phyloP scores from a whole-genome alignment of 2,329 filamentous ascomycete species.

The Colletotrichum cordylinicola region DNA sequence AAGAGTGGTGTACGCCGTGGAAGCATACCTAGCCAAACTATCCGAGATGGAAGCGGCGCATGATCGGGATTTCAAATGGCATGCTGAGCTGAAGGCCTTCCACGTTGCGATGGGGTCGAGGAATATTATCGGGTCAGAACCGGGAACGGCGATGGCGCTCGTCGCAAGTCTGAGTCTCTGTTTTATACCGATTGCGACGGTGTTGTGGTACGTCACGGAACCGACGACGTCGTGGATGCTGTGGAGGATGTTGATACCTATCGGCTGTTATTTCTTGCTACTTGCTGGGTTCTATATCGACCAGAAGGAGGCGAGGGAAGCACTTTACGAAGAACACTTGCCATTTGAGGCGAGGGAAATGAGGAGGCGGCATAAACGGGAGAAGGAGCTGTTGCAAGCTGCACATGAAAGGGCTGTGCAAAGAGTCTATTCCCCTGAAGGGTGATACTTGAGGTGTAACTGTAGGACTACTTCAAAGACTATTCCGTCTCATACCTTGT shows the following conservation, averaged over 20 bases:
- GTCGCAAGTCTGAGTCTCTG: not conserved
- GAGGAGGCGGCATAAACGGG: conserved; percentile 10
- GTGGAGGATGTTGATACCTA: not conserved
- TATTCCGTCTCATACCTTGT: not conserved
- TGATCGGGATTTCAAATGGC: conserved; percentile 15
- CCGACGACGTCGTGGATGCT: conserved; percentile 1
- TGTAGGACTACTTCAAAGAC: not conserved
- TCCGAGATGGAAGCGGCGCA: conserved; percentile 8
- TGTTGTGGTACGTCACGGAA: conserved; percentile 7
- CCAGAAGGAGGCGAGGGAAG: not conserved
- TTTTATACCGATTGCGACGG: not conserved
- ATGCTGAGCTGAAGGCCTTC: conserved; percentile 1
- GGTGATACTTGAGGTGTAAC: not conserved
- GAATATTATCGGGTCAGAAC: not conserved
- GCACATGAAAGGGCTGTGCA: conserved; percentile 14
- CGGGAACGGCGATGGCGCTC: not conserved
- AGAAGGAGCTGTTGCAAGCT: conserved; percentile 9
- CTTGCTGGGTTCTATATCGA: not conserved
- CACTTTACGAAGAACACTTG: conserved; percentile 6
- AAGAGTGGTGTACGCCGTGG: conserved; percentile 4
- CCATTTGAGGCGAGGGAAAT: conserved; percentile 8
- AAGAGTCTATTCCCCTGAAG: not conserved
- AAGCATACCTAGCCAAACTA: conserved; percentile 7
- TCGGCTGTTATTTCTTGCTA: not conserved
- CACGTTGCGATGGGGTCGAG: not conserved